These are phyloP conservation scores for Aspergillus novoparasiticus DNA, from an alignment of 2,329 filamentous ascomycete species.

Conservation along the genomic window DNA sequence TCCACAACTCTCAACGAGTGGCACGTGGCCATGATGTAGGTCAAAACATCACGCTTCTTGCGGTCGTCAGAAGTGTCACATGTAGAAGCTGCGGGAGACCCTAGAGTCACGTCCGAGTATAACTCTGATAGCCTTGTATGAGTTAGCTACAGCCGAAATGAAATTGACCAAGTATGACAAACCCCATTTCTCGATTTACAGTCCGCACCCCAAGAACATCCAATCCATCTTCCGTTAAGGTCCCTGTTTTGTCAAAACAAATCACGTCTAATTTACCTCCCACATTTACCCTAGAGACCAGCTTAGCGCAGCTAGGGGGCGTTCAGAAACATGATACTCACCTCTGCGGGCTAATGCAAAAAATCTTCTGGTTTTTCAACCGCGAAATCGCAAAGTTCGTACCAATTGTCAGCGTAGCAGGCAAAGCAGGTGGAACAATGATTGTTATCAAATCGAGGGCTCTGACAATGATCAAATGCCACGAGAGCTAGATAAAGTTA, in stretches of 20 bases:
- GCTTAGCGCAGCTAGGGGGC: constrained; percentile 8
- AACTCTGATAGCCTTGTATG: constrained; percentile 5
- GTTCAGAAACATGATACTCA: constrained; percentile 20
- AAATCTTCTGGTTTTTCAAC: constrained; percentile 86
- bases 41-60: constrained; percentile 66
- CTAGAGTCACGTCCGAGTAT: constrained; percentile 68
- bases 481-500: constrained; percentile 60
- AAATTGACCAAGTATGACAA: constrained; percentile 6
- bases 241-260: constrained; percentile 99
- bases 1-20: constrained; percentile 88
- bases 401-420: constrained; percentile 92
- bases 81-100: constrained; percentile 50
- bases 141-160: constrained; percentile 1
- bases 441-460: constrained; percentile 96
- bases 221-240: constrained; percentile 90
- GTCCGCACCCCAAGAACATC: constrained; percentile 89
- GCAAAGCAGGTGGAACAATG: constrained; percentile 90
- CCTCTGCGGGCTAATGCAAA: constrained; percentile 93
- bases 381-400: constrained; percentile 91
- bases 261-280: constrained; percentile 94
- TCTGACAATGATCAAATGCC: constrained; percentile 88
- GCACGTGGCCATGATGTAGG: constrained; percentile 97
- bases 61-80: constrained; percentile 63
- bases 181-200: constrained; percentile 63
- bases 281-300: constrained; percentile 73